Percentiles rank a stretch among this genome's conserved stretches.
Evolutionary conservation across 345 rosid genomes (phyloP).

Genomic region (Moricandia arvensis): DNA sequence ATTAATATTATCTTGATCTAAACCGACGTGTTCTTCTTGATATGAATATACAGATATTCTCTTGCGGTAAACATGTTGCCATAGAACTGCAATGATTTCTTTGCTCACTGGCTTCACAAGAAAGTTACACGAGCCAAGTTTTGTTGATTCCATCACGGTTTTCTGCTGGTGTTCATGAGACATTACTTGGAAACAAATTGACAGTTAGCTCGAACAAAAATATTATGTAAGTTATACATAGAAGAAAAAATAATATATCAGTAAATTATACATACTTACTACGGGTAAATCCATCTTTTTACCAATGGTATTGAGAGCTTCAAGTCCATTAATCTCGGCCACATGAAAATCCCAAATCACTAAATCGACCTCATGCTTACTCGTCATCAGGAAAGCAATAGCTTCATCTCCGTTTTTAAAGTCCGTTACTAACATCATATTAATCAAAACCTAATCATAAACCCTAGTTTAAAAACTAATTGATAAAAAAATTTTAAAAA

Average conservation of each 20-base stretch:
- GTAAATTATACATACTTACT: slow-evolving; percentile 1
- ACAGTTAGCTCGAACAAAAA: not conserved
- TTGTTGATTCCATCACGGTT: slow-evolving; percentile 10
- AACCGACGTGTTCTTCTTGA: not conserved
- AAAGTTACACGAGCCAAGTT: slow-evolving; percentile 27
- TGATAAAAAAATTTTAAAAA: not conserved
- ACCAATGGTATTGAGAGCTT: slow-evolving; percentile 21
- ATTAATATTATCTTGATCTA: not conserved
- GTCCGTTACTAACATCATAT: slow-evolving; percentile 15
- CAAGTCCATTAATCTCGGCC: slow-evolving; percentile 9
- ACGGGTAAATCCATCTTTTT: slow-evolving; percentile 27
- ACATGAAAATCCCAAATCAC: slow-evolving; percentile 34
- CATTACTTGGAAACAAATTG: slow-evolving; percentile 14
- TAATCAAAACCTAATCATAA: not conserved
- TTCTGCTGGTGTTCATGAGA: slow-evolving; percentile 15
- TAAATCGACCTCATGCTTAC: slow-evolving; percentile 23
- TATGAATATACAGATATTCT: not conserved
- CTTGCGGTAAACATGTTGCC: slow-evolving; percentile 27
- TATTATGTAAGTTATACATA: not conserved
- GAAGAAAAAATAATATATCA: not conserved
- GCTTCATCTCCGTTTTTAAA: slow-evolving; percentile 20
- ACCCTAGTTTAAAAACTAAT: not conserved
- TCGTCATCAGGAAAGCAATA: slow-evolving; percentile 4
- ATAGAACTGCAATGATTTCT: slow-evolving; percentile 16
- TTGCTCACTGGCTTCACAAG: slow-evolving; percentile 30